phyloP scores from a whole-genome alignment of 257 asterid species.

The Scutellaria galericulata region DNA sequence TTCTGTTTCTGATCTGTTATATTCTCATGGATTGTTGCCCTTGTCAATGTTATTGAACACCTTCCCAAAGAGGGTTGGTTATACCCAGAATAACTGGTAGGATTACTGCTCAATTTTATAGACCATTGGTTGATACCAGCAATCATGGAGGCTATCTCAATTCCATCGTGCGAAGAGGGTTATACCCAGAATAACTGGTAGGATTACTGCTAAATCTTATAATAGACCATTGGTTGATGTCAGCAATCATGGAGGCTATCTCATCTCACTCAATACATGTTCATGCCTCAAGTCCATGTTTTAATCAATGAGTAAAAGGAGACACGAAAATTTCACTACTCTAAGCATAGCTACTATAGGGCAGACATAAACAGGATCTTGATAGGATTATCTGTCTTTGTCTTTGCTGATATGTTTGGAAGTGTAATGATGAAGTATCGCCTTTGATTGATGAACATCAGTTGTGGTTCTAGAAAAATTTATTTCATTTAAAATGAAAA shows the following conservation, averaged over 20 bases:
- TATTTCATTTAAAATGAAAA: not conserved
- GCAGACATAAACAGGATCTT: not conserved
- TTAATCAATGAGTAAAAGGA: not conserved
- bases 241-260: not conserved
- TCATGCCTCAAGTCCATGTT: not conserved
- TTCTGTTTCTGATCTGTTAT: not conserved
- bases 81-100: not conserved
- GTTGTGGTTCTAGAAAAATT: not conserved
- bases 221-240: not conserved
- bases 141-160: not conserved
- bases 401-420: not conserved
- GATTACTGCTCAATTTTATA: not conserved
- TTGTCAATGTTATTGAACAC: not conserved
- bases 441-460: not conserved
- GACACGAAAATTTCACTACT: conserved; percentile 3
- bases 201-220: not conserved
- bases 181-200: not conserved
- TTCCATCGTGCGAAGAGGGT: not conserved
- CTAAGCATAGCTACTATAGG: not conserved
- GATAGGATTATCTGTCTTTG: not conserved
- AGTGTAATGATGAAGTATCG: not conserved
- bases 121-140: not conserved
- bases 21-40: not conserved
- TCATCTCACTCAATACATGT: not conserved
- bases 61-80: not conserved